Conservation (phyloP, 371 early-diverging fungal species). For the Capillidium heterosporum region DNA sequence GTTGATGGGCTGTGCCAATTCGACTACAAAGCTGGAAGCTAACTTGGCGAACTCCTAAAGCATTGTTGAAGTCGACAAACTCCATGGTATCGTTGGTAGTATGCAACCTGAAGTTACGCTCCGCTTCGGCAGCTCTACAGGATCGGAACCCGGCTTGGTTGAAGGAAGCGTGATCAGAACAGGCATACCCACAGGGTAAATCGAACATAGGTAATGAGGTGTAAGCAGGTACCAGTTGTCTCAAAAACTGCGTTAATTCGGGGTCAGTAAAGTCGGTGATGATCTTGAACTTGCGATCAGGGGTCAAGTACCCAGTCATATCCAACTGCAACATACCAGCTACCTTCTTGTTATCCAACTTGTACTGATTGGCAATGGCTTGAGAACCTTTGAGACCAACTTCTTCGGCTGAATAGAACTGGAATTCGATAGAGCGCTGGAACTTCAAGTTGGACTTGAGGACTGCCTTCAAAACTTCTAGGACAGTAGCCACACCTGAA, state of each 20-base stretch:
- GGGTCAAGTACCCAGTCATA: constrained; percentile 61
- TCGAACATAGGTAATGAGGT: background rate
- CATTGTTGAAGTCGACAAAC: constrained; percentile 59
- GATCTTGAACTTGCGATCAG: constrained; percentile 47
- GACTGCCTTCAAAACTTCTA: constrained; percentile 67
- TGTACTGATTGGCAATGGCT: constrained; percentile 55
- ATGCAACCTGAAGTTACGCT: constrained; percentile 35
- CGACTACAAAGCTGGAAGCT: constrained; percentile 65
- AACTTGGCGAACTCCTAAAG: constrained; percentile 68
- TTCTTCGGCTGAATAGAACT: constrained; percentile 87
- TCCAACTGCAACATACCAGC: constrained; percentile 58
- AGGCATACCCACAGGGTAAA: constrained; percentile 45
- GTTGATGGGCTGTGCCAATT: constrained; percentile 28
- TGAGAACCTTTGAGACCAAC: constrained; percentile 78
- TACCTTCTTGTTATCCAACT: constrained; percentile 27
- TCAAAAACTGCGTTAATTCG: constrained; percentile 41
- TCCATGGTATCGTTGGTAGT: constrained; percentile 42
- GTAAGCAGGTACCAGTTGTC: constrained; percentile 19
- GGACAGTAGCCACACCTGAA: constrained; percentile 66
- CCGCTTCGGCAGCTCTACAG: constrained; percentile 66
- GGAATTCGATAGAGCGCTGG: constrained; percentile 79
- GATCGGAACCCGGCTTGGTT: constrained; percentile 59
- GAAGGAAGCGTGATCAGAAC: constrained; percentile 83
- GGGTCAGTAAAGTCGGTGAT: constrained; percentile 59
- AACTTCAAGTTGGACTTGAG: constrained; percentile 53